Evolutionary conservation across 1,139 yeast species (phyloP).

Genomic region (Pneumocystis carinii): DNA sequence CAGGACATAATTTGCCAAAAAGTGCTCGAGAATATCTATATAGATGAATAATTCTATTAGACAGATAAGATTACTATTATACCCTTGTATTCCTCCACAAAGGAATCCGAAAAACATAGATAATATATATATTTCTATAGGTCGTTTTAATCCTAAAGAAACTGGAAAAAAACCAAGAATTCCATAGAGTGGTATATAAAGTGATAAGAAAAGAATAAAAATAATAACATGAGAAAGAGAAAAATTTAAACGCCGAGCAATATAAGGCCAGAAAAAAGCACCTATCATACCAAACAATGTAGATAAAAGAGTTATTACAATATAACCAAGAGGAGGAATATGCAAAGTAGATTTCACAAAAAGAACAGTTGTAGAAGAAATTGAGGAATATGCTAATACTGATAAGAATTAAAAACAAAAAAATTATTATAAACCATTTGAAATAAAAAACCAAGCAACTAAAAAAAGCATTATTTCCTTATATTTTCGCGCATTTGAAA

Average conservation of each 20-base stretch:
- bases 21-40: slow-evolving; percentile 39
- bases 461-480: neutral
- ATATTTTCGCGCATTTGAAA: neutral
- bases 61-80: neutral
- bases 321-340: slow-evolving; percentile 49
- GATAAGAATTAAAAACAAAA: slow-evolving; percentile 46
- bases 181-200: slow-evolving; percentile 53
- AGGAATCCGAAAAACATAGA: slow-evolving; percentile 61
- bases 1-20: slow-evolving; percentile 49
- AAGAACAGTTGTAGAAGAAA: slow-evolving; percentile 56
- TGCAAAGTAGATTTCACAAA: slow-evolving; percentile 51
- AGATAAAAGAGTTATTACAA: slow-evolving; percentile 44
- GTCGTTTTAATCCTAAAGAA: slow-evolving; percentile 40
- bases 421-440: slow-evolving; percentile 43
- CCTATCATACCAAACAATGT: slow-evolving; percentile 51
- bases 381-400: slow-evolving; percentile 58
- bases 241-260: slow-evolving; percentile 5
- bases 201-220: slow-evolving; percentile 41
- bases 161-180: slow-evolving; percentile 41
- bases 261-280: slow-evolving; percentile 25
- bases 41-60: neutral
- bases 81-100: slow-evolving; percentile 49
- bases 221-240: slow-evolving; percentile 33
- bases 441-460: slow-evolving; percentile 29
- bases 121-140: slow-evolving; percentile 48